Evolutionary conservation across 345 rosid genomes (phyloP).

Genomic region (Rhodomyrtus tomentosa): DNA sequence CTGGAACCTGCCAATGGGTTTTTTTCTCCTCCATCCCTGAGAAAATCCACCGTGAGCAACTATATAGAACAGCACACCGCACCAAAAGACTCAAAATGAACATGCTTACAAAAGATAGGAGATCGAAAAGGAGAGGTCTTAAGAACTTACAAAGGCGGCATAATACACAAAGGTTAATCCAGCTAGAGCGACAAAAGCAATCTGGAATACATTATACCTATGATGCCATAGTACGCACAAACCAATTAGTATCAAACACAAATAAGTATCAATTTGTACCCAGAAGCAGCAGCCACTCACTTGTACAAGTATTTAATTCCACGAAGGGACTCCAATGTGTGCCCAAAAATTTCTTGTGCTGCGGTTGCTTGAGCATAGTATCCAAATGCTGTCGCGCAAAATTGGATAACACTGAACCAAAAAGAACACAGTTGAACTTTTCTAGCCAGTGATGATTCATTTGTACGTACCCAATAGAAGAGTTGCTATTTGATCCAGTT

Average conservation of each 20-base stretch:
- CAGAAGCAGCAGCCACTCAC: slow-evolving; percentile 29
- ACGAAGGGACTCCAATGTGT: slow-evolving; percentile 91
- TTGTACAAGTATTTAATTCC: slow-evolving; percentile 92
- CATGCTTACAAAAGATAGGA: not conserved
- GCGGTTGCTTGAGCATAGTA: slow-evolving; percentile 99
- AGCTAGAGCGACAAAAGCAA: slow-evolving; percentile 64
- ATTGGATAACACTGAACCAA: slow-evolving; percentile 83
- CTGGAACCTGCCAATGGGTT: slow-evolving; percentile 69
- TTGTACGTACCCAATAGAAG: not conserved
- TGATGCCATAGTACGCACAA: not conserved
- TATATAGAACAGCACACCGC: not conserved
- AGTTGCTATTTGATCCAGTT: not conserved
- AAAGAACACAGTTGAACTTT: not conserved
- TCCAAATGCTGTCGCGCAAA: slow-evolving; percentile 92
- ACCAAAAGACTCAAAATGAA: not conserved
- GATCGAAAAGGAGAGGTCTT: not conserved
- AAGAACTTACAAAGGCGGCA: slow-evolving; percentile 66
- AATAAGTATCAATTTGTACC: not conserved
- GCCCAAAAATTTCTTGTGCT: slow-evolving; percentile 97
- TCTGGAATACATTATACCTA: slow-evolving; percentile 96
- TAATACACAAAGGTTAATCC: slow-evolving; percentile 83
- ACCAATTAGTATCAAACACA: not conserved
- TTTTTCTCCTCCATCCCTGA: slow-evolving; percentile 94
- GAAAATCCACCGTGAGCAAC: not conserved
- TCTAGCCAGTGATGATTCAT: not conserved